Conservation (phyloP, 805 yeast species). For the Cyberlindnera mrakii region DNA sequence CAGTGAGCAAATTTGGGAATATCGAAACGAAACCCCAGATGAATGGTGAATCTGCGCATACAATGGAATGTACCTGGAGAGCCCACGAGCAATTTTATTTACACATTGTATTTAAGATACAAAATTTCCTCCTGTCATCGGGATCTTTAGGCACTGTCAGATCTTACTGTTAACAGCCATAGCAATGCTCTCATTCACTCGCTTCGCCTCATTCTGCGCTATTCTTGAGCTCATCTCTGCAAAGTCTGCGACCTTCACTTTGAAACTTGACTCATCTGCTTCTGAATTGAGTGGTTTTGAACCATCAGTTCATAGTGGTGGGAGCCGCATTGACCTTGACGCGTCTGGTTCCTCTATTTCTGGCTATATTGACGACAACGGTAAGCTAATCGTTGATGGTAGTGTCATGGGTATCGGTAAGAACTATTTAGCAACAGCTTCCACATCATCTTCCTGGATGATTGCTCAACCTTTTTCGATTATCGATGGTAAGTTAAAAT, state of each 20-base stretch:
- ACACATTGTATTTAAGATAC: no score
- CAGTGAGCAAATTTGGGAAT: no score
- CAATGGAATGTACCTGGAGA: no score
- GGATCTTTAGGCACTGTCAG: no score
- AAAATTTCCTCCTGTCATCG: no score
- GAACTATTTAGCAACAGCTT: conserved; percentile 7
- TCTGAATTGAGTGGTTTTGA: background rate
- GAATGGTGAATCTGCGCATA: no score
- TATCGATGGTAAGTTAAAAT: conserved; percentile 10
- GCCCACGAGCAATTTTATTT: no score
- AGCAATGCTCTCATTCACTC: no score
- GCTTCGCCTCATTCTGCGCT: no score
- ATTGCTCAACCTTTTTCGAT: conserved; percentile 14
- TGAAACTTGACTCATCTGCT: background rate
- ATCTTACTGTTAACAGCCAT: no score
- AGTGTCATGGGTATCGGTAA: conserved; percentile 11
- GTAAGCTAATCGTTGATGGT: background rate
- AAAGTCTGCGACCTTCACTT: background rate
- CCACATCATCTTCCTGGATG: conserved; percentile 4
- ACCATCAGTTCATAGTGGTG: background rate
- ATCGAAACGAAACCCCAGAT: no score
- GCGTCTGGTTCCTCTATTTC: background rate
- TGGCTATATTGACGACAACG: background rate
- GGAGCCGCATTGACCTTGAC: background rate
- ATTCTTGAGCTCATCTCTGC: background rate